Base-by-base conservation (phyloP, 1,284 basidiomycete genomes). In the Sanghuangporus baumii region DNA sequence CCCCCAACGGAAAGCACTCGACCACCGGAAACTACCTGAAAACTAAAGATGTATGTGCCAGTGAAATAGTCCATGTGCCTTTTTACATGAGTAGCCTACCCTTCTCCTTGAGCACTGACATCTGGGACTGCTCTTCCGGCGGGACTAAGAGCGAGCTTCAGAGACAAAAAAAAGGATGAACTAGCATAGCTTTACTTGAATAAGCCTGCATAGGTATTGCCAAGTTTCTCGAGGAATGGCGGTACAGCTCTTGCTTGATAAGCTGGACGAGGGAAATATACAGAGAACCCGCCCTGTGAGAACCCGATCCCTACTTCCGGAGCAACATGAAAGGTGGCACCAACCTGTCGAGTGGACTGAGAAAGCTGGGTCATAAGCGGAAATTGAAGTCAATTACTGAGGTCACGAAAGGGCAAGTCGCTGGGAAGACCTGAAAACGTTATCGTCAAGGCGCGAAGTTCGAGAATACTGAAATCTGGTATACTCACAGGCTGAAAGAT, bases 211-310 rank as follows among this genome's bases (percentile, higher is more conserved):
- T 74, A 72, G 26, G 71, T 68, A 54, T 52, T 62, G 9, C 71
- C 73, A n/a, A 75, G 65, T 12, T 63, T 66, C 12, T 54, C 59
- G 31, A 77, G 55, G 68, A 76, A 83, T 11, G 68, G 62, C 2
- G 67, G 37, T 11, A 82, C 78, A 3, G 72, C 73, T 2, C 65
- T n/a, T 31, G 66, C 34, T 69, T 82, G 81, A 69, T 77, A 84
- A 18, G 60, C 63, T 1, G 80, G 78, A 0, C 64, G 62, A 16
- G 69, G 63, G 69, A 81, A 84, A 69, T 77, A 73, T 69, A 79
- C 76, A 47, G 77, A 79, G 71, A 82, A 84, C 18, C 81, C 81
- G 51, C 78, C 80, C 12, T 77, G 75, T 6, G 75, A 78, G 73
- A 77, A 77, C 55, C 70, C 71, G 2, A 70, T 67, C 0, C 66